A percentile compares a stretch with the other conserved stretches of the same genome.
These are phyloP conservation scores for Malassezia slooffiae DNA, from an alignment of 1,284 basidiomycete species.

Conservation along the genomic window DNA sequence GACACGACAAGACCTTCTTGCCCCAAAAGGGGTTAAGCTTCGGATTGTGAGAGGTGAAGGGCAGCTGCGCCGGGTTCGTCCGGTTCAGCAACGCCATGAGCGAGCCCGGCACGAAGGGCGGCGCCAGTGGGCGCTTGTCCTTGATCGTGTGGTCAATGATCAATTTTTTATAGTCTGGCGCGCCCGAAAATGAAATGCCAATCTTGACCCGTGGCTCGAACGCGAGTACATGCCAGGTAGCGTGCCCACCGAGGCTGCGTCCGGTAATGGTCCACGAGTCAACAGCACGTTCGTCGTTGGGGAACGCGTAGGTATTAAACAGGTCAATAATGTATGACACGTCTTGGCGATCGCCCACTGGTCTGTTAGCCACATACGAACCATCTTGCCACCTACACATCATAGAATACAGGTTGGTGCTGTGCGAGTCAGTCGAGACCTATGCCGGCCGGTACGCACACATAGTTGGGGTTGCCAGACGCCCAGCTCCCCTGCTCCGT, in stretches of 20 bases:
- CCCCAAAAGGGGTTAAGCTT: conserved; percentile 28
- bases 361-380: too few species aligned
- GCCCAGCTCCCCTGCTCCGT: conserved; percentile 40
- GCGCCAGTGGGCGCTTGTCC: conserved; percentile 13
- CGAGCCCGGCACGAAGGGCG: conserved; percentile 16
- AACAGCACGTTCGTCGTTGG: conserved; percentile 57
- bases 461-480: conserved; percentile 32
- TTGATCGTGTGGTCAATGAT: conserved; percentile 12
- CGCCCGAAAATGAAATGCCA: conserved; percentile 63
- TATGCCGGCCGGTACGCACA: too few species aligned
- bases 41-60: conserved; percentile 11
- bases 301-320: conserved; percentile 65
- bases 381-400: conserved; percentile 51
- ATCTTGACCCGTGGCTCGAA: conserved; percentile 58
- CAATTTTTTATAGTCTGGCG: conserved; percentile 56
- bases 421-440: too few species aligned
- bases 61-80: conserved; percentile 15
- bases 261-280: conserved; percentile 60
- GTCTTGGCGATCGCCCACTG: conserved; percentile 62
- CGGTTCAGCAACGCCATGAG: conserved; percentile 14
- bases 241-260: conserved; percentile 65
- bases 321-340: conserved; percentile 71
- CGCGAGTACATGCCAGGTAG: conserved; percentile 60
- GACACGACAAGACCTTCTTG: conserved; percentile 34
- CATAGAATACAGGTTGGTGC: conserved; percentile 45